Base-by-base conservation (phyloP, 352 stramenopile genomes). In the Pythium coloratum region DNA sequence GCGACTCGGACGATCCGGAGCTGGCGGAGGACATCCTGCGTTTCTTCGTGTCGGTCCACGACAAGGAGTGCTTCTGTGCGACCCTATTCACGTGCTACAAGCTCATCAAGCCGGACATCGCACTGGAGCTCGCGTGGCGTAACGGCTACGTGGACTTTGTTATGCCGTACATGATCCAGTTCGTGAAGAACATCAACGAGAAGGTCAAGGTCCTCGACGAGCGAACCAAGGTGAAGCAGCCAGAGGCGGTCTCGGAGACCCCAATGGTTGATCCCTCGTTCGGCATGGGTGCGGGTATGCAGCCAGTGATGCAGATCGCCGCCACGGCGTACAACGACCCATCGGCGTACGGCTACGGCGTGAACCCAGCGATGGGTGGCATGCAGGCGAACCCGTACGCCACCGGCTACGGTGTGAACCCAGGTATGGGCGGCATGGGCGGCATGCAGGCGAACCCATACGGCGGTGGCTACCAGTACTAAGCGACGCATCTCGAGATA, bases 161-260 rank as follows among this genome's bases (percentile, higher is more conserved):
- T 51, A 99, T 99, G 97, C 98, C 98, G 34, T 99, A 99, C 90
- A 95, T 99, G 82, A 99, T 99, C 75, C 97, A 99, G 83, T 99
- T 98, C 64, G 88, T 99, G 62, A 97, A 98, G 72, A 97, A 99
- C 76, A 80, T 98, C 56, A 89, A 96, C 78, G 91, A 98, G 16
- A 96, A 98, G 73, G 84, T 99, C 16, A 94, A 98, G 73, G 84
- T 78, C 10, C 80, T 99, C 46, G 92, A 98, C 59, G 88, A 96
- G 62, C 88, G 90, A 72, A 97, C 90, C 32, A 82, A 85, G 72
- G 80, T 85, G 59, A 84, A 90, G 72, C 83, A 94, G 63, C 84
- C 95, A 55, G 71, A 89, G 18, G 75, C 84, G 44, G 76, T 78
- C 13, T 84, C 90, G 32, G 71, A 75, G n/a, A 60, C 80, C 2